Evolutionary conservation across 2,329 filamentous ascomycete genomes (phyloP).

Genomic region (Sporothrix globosa): DNA sequence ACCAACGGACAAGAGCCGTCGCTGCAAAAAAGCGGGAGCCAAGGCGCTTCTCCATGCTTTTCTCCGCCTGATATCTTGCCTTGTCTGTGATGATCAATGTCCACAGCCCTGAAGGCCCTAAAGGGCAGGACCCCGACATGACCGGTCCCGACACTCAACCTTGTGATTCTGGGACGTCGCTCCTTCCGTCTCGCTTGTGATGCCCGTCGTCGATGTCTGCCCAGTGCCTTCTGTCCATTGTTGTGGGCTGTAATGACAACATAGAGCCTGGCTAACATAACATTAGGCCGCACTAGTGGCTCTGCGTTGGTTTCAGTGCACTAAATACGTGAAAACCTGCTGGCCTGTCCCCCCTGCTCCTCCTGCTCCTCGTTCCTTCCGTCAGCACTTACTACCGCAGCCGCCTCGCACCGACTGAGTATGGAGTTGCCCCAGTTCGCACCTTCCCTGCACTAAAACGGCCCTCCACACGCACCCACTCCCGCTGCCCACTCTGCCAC

Average conservation of each 20-base stretch:
- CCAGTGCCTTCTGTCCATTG: too few relatives aligned
- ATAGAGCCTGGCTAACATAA: too few relatives aligned
- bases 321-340: conserved; percentile 2
- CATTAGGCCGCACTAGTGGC: neutral
- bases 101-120: neutral
- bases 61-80: neutral
- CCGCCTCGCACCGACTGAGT: neutral
- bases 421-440: conserved; percentile 7
- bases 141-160: neutral
- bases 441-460: conserved; percentile 22
- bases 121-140: neutral
- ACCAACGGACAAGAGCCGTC: neutral
- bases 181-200: neutral
- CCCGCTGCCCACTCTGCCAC: neutral
- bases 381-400: neutral
- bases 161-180: neutral
- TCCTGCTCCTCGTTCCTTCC: conserved; percentile 8
- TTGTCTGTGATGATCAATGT: neutral
- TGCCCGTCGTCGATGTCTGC: neutral
- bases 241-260: too few relatives aligned
- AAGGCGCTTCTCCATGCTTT: neutral
- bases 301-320: neutral
- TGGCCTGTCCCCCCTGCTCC: neutral
- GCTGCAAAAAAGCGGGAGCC: neutral
- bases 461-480: conserved; percentile 15